Evolutionary conservation across 331 rosid genomes (phyloP).

Genomic region (Quercus phellos): DNA sequence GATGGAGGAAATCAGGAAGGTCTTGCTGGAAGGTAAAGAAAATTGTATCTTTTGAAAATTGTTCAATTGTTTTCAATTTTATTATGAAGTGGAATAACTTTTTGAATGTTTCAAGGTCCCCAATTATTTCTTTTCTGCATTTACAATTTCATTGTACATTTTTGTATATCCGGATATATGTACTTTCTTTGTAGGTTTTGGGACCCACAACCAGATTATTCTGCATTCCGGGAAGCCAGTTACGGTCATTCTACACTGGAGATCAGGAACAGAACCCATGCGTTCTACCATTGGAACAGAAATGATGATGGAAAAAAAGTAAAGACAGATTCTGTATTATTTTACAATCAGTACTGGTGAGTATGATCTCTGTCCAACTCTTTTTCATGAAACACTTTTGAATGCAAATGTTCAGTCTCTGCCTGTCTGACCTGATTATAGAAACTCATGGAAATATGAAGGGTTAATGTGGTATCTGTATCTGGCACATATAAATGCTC

Average conservation of each 20-base stretch:
- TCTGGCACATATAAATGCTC: not conserved
- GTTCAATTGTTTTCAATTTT: too few species aligned
- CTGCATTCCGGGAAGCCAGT: constrained; percentile 96
- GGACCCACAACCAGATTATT: constrained; percentile 92
- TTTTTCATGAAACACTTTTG: not conserved
- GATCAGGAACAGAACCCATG: constrained; percentile 74
- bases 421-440: not conserved
- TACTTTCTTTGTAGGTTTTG: constrained; percentile 40
- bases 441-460: not conserved
- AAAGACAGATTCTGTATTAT: constrained; percentile 55
- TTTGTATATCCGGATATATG: not conserved
- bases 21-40: constrained; percentile 68
- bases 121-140: not conserved
- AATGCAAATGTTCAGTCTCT: not conserved
- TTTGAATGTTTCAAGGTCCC: not conserved
- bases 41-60: not conserved
- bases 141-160: not conserved
- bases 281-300: constrained; percentile 95
- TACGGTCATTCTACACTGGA: constrained; percentile 94
- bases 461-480: not conserved
- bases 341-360: constrained; percentile 89
- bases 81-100: not conserved
- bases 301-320: constrained; percentile 86
- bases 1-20: constrained; percentile 99
- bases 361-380: constrained; percentile 13